Conservation (phyloP, 2,329 filamentous ascomycete genomes). For the Knufia petricola region DNA sequence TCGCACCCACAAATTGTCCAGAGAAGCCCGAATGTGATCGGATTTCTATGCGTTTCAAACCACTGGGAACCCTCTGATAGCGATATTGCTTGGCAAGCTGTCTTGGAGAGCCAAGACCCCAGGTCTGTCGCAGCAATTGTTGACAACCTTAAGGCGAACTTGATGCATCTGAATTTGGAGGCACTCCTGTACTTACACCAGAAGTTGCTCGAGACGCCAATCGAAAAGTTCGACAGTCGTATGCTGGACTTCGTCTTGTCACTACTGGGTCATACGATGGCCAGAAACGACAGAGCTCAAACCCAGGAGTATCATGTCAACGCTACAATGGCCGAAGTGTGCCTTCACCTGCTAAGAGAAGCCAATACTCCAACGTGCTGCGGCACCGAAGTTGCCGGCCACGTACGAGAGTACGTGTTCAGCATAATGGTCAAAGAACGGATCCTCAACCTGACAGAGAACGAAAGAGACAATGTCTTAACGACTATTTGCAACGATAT, state of each 20-base stretch:
- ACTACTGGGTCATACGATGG: slow-evolving; percentile 43
- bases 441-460: slow-evolving; percentile 4
- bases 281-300: slow-evolving; percentile 27
- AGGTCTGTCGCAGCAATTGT: slow-evolving; percentile 74
- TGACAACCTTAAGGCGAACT: slow-evolving; percentile 49
- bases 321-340: slow-evolving; percentile 34
- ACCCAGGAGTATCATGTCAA: slow-evolving; percentile 9
- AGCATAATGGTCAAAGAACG: slow-evolving; percentile 3
- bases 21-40: slow-evolving; percentile 72
- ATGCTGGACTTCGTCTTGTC: slow-evolving; percentile 54
- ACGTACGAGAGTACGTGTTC: slow-evolving; percentile 21
- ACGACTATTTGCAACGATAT: slow-evolving; percentile 7
- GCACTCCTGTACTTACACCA: slow-evolving; percentile 53
- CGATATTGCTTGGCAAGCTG: slow-evolving; percentile 73
- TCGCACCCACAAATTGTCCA: slow-evolving; percentile 85
- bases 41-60: slow-evolving; percentile 71
- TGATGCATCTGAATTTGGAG: slow-evolving; percentile 35
- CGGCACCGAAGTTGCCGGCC: slow-evolving; percentile 38
- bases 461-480: slow-evolving; percentile 6
- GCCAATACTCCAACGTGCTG: slow-evolving; percentile 50
- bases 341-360: slow-evolving; percentile 61
- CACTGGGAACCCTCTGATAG: slow-evolving; percentile 64
- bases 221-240: slow-evolving; percentile 51
- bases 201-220: slow-evolving; percentile 57
- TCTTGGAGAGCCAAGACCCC: slow-evolving; percentile 72